A percentile compares a stretch with the other conserved stretches of the same genome.
phyloP scores from a whole-genome alignment of 805 yeast species.

The Starmerella riodocensis region DNA sequence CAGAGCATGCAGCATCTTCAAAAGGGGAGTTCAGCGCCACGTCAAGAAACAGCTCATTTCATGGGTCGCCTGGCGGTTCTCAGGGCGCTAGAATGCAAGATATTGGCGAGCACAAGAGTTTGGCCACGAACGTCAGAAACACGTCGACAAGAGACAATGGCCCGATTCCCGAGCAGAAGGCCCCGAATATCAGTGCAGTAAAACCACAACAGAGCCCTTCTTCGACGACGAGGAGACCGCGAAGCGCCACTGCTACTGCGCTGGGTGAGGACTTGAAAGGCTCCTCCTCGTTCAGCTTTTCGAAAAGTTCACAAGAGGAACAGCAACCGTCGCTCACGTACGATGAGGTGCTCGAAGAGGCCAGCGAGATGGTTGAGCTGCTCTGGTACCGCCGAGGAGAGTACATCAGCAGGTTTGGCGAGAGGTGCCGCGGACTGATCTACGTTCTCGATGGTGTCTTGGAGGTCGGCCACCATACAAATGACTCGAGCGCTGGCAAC shows the following conservation, averaged over 20 bases:
- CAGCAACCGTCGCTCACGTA: constrained; percentile 28
- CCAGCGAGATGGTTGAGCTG: constrained; percentile 45
- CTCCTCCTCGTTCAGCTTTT: neutral
- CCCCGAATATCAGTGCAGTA: neutral
- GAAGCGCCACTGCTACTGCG: neutral
- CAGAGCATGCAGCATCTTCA: neutral
- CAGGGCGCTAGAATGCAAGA: neutral
- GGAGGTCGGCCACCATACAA: constrained; percentile 43
- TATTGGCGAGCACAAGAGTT: neutral
- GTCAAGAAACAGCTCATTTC: neutral
- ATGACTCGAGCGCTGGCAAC: constrained; percentile 4
- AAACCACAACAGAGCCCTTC: neutral
- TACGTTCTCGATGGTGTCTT: constrained; percentile 69
- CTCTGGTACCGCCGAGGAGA: constrained; percentile 41
- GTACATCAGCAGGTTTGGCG: constrained; percentile 48
- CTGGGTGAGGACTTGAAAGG: no score
- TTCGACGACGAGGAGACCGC: neutral
- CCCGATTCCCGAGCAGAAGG: neutral
- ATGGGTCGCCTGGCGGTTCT: neutral
- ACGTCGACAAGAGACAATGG: neutral
- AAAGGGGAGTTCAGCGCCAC: neutral
- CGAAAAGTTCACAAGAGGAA: neutral
- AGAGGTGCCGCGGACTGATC: constrained; percentile 58
- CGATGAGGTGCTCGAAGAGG: constrained; percentile 20
- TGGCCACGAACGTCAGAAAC: neutral